Base-by-base conservation (phyloP, 768 basidiomycete genomes). In the Lentinula edodes region DNA sequence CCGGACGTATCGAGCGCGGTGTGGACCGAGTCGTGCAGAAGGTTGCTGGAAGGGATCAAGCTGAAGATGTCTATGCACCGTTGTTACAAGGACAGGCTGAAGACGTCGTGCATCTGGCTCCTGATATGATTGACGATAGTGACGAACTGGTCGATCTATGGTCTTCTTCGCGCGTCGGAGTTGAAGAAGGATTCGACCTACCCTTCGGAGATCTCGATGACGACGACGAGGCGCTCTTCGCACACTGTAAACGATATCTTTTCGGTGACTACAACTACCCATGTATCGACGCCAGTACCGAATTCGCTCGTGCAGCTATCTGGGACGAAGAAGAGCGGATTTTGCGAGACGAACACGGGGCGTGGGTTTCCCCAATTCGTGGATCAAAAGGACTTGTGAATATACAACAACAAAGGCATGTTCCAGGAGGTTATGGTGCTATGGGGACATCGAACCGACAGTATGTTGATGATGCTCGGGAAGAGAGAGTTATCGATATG, bases 191-290 rank as follows among this genome's bases (percentile, higher is more conserved):
- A 0, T 87, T 79, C 64, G 83, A 80, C 6, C 69, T 92, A 28
- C 84, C 84, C 23, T 94, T 93, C 69, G 85, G 85, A 1, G 86
- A 85, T 41, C 71, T 80, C n/a, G 83, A 88, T 62, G 83, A 84
- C 2, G 83, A 72, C 23, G 90, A 92, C 67, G 95, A 97, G 66
- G 78, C 78, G 64, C 73, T 96, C 56, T 98, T 89, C 68, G 79
- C 75, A 34, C 82, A 93, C 42, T 88, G 91, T 71, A 83, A 84
- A 70, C 79, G 83, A 65, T 90, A 93, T 63, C 79, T 95, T 28
- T 98, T 94, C 66, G 93, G 93, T 5, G 91, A 95, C 74, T 93
- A 94, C 70, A 84, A 91, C 68, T 96, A 95, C 70, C 95, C 94
- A 0, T 86, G 84, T 60, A 87, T 95, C 63, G 95, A 96, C 67